Conservation (phyloP, 192 early-diverging fungal genomes). For the Pilaira anomala region DNA sequence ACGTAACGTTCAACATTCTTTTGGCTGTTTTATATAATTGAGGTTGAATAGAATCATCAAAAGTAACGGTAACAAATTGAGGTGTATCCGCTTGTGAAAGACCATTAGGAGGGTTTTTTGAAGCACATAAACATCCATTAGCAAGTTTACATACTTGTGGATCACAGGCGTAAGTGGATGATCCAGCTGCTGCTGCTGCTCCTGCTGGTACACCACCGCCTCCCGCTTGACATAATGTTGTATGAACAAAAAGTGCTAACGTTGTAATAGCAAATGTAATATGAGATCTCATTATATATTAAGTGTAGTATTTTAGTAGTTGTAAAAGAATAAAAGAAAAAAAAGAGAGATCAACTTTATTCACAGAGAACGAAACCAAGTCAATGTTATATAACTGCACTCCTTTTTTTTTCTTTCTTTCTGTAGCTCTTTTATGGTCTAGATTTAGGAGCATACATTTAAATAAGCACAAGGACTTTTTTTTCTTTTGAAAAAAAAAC, state of each 20-base stretch:
- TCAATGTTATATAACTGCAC: too few species aligned
- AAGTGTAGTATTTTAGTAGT: neutral
- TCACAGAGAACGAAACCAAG: too few species aligned
- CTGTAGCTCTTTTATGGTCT: too few species aligned
- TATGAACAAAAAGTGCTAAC: neutral
- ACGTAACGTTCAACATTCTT: slow-evolving; percentile 21
- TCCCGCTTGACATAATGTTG: slow-evolving; percentile 10
- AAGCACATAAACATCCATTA: slow-evolving; percentile 44
- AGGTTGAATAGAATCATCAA: slow-evolving; percentile 56
- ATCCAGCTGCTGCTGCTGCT: neutral
- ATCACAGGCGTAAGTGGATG: slow-evolving; percentile 35
- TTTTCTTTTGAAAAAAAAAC: too few species aligned
- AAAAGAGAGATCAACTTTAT: neutral
- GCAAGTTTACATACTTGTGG: slow-evolving; percentile 39
- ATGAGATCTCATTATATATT: neutral
- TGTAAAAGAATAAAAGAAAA: neutral
- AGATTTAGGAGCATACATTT: too few species aligned
- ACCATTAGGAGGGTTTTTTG: slow-evolving; percentile 42
- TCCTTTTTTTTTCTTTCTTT: too few species aligned
- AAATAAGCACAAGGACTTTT: too few species aligned
- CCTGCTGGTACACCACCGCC: slow-evolving; percentile 7
- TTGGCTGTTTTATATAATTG: slow-evolving; percentile 17
- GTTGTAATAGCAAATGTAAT: neutral
- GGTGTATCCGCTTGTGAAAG: slow-evolving; percentile 41
- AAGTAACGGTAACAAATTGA: slow-evolving; percentile 54